Percentiles rank a stretch among this genome's conserved stretches.
Evolutionary conservation across 257 asterid species (phyloP).

Genomic region (Cordia subcordata): DNA sequence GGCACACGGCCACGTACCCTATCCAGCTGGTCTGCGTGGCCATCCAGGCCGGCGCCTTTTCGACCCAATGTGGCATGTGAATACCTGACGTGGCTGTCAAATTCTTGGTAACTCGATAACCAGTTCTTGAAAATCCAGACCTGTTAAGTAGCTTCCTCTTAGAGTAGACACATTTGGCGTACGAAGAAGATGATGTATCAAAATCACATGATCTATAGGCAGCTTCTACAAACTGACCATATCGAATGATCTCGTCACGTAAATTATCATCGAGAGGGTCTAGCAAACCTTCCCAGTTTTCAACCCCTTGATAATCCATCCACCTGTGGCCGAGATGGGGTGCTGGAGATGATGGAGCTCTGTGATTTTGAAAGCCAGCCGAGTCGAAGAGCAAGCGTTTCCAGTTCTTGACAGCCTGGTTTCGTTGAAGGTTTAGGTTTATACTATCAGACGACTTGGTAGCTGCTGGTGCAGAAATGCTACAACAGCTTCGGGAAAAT

Average conservation of each 20-base stretch:
- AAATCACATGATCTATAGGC: constrained; percentile 62
- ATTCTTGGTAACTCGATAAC: constrained; percentile 55
- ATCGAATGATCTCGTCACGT: constrained; percentile 64
- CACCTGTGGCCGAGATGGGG: constrained; percentile 25
- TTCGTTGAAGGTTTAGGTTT: no score
- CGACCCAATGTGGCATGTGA: no score
- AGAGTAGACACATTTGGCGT: constrained; percentile 43
- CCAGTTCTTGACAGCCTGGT: no score
- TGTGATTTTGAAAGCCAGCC: no score
- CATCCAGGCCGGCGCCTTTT: constrained; percentile 33
- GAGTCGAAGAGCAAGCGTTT: no score
- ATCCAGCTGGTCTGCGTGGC: constrained; percentile 52
- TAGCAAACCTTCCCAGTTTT: constrained; percentile 72
- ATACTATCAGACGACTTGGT: no score
- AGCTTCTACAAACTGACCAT: constrained; percentile 68
- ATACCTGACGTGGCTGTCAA: constrained; percentile 34
- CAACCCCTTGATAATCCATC: constrained; percentile 73
- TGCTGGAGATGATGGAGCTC: no score
- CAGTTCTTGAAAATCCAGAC: constrained; percentile 38
- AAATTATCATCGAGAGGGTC: constrained; percentile 75
- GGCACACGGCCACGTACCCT: constrained; percentile 59
- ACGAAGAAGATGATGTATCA: constrained; percentile 49
- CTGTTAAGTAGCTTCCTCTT: constrained; percentile 32
- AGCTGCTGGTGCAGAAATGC: no score
- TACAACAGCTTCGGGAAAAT: no score